phyloP scores from a whole-genome alignment of 768 basidiomycete genomes.

The Lepiota venenata region DNA sequence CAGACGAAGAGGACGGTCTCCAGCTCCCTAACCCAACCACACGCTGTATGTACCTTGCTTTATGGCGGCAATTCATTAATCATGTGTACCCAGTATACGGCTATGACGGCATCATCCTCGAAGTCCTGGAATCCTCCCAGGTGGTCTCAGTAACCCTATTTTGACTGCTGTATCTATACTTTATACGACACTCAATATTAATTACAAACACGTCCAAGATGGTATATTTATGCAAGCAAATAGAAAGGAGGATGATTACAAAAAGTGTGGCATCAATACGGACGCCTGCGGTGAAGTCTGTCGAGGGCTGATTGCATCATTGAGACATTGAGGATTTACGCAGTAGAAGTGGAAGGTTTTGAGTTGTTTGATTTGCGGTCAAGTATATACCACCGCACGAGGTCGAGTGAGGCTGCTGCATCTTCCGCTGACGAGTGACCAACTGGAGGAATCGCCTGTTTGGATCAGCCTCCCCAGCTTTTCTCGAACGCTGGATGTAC shows the following conservation, averaged over 20 bases:
- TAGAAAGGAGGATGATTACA: no score
- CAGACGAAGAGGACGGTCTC: constrained; percentile 70
- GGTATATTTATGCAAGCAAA: no score
- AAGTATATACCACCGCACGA: constrained; percentile 79
- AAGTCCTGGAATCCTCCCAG: constrained; percentile 75
- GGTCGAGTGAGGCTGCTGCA: constrained; percentile 82
- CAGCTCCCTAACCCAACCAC: constrained; percentile 67
- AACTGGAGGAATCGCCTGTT: constrained; percentile 59
- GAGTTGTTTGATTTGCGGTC: constrained; percentile 36
- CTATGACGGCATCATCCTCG: constrained; percentile 79
- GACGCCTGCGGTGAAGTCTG: background rate
- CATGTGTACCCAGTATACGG: constrained; percentile 50
- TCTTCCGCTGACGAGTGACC: constrained; percentile 94
- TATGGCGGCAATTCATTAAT: background rate
- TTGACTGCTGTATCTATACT: constrained; percentile 22
- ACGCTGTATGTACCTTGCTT: constrained; percentile 43
- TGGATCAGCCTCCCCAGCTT: constrained; percentile 83
- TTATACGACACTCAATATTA: background rate
- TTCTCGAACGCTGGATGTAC: constrained; percentile 66
- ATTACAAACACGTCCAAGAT: background rate
- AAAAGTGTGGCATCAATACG: background rate
- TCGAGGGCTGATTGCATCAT: background rate
- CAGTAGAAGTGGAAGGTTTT: constrained; percentile 22
- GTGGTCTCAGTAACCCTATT: constrained; percentile 73
- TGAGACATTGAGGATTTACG: background rate